phyloP scores from a whole-genome alignment of 139 green algal species.

The Haematococcus sp. region DNA sequence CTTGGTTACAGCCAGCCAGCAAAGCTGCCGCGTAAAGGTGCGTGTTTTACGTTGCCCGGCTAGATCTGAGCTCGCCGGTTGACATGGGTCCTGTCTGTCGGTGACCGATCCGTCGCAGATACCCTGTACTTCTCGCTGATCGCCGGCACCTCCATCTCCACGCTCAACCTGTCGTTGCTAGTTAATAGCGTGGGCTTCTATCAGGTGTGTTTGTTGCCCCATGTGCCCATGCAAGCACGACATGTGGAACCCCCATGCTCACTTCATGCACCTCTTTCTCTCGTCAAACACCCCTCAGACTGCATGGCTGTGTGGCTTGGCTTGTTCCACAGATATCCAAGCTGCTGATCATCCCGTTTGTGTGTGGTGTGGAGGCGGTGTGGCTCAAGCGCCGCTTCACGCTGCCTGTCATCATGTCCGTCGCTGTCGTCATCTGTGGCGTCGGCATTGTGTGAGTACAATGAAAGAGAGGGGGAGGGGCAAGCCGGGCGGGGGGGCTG shows the following conservation, averaged over 20 bases:
- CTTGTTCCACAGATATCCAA: constrained; percentile 77
- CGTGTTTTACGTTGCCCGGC: neutral
- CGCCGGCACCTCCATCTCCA: constrained; percentile 54
- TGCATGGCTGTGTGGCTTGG: neutral
- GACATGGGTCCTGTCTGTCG: neutral
- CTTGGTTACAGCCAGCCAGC: constrained; percentile 31
- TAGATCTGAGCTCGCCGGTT: neutral
- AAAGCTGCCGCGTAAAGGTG: constrained; percentile 39
- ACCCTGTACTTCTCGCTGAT: constrained; percentile 51
- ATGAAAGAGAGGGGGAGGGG: neutral
- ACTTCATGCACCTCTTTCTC: too few relatives aligned
- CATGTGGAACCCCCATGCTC: too few relatives aligned
- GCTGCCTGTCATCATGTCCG: constrained; percentile 41
- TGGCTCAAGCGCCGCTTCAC: constrained; percentile 71
- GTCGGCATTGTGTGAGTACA: constrained; percentile 79
- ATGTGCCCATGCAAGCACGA: too few relatives aligned
- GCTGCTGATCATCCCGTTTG: constrained; percentile 93
- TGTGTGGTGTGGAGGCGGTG: constrained; percentile 81
- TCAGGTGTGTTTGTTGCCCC: constrained; percentile 35
- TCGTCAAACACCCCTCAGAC: too few relatives aligned
- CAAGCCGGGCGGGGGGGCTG: neutral
- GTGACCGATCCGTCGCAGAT: constrained; percentile 26
- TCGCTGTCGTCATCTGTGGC: constrained; percentile 73
- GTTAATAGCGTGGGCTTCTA: constrained; percentile 70
- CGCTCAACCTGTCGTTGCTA: constrained; percentile 59